These are phyloP conservation scores for Saccharum officinarum DNA, from an alignment of 176 grass and related monocot species.

Conservation along the genomic window DNA sequence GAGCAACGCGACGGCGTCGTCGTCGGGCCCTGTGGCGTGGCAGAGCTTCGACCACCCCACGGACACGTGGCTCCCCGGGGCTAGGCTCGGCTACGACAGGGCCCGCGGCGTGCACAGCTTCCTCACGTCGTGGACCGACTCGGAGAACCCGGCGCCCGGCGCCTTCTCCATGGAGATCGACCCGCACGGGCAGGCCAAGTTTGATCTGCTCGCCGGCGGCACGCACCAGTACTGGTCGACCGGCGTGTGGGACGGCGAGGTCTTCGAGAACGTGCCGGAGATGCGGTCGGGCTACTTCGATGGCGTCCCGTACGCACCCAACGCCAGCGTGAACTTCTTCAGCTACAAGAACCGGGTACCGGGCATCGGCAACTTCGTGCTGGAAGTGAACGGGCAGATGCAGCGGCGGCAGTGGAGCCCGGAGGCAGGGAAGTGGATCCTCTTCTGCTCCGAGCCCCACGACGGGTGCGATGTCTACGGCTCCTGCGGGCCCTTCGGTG, in stretches of 20 bases:
- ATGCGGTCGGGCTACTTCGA: conserved; percentile 61
- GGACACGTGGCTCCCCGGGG: conserved; percentile 66
- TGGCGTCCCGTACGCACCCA: conserved; percentile 40
- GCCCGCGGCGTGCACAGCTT: conserved; percentile 35
- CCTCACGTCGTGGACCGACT: conserved; percentile 53
- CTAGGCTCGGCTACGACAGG: conserved; percentile 52
- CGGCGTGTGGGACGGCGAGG: conserved; percentile 48
- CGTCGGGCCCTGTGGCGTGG: conserved; percentile 36
- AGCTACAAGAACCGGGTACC: conserved; percentile 37
- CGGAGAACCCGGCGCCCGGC: conserved; percentile 56
- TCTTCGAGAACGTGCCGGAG: conserved; percentile 60
- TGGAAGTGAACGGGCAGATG: conserved; percentile 60
- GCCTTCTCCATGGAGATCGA: conserved; percentile 53
- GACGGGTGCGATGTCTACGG: conserved; percentile 54
- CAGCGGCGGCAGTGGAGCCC: conserved; percentile 44
- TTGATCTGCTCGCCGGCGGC: conserved; percentile 32
- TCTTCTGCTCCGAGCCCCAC: conserved; percentile 49
- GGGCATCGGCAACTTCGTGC: conserved; percentile 49
- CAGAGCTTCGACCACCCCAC: conserved; percentile 83
- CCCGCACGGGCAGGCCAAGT: conserved; percentile 28
- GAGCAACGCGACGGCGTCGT: conserved; percentile 14
- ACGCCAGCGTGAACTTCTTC: conserved; percentile 54
- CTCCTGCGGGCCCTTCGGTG: conserved; percentile 52
- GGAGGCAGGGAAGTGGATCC: conserved; percentile 11
- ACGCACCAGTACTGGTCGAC: conserved; percentile 51